A percentile compares a stretch with the other conserved stretches of the same genome.
phyloP scores from a whole-genome alignment of 371 early-diverging fungal genomes.

The Dipsacomyces acuminosporus region DNA sequence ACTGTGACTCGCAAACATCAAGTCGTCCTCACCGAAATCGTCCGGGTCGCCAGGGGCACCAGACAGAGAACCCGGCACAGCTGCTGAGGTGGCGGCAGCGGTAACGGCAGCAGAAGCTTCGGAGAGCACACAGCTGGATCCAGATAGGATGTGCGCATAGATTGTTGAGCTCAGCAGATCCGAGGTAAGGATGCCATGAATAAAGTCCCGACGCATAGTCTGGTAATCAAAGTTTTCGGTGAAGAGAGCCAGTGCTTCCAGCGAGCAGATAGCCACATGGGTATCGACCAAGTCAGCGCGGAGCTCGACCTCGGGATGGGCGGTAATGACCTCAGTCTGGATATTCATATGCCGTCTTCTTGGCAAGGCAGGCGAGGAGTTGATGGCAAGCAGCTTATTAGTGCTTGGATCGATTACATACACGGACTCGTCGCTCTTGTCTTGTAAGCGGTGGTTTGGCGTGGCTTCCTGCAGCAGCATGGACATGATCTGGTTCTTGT shows the following conservation, averaged over 20 bases:
- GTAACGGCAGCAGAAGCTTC: conserved; percentile 72
- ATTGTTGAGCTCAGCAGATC: conserved; percentile 87
- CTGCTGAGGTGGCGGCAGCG: conserved; percentile 62
- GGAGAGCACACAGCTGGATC: conserved; percentile 34
- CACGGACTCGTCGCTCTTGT: conserved; percentile 61
- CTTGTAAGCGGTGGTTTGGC: conserved; percentile 49
- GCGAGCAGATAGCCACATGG: conserved; percentile 87
- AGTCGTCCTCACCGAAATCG: not conserved
- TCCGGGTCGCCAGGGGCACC: not conserved
- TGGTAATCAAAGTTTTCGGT: conserved; percentile 98
- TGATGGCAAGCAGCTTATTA: conserved; percentile 77
- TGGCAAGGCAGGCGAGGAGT: conserved; percentile 65
- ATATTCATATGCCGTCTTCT: conserved; percentile 57
- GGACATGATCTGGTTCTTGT: conserved; percentile 91
- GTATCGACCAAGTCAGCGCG: conserved; percentile 91
- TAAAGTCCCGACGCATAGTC: conserved; percentile 82
- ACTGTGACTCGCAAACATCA: conserved; percentile 9
- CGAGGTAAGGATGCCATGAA: conserved; percentile 84
- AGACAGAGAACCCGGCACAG: not conserved
- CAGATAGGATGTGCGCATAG: conserved; percentile 70
- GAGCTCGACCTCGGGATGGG: conserved; percentile 53
- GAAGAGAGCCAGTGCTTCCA: conserved; percentile 90
- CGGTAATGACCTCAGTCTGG: conserved; percentile 58
- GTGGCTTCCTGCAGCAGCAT: conserved; percentile 76
- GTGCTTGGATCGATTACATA: conserved; percentile 76